Conservation (phyloP, 371 early-diverging fungal genomes). For the Syncephalastrum racemosum region DNA sequence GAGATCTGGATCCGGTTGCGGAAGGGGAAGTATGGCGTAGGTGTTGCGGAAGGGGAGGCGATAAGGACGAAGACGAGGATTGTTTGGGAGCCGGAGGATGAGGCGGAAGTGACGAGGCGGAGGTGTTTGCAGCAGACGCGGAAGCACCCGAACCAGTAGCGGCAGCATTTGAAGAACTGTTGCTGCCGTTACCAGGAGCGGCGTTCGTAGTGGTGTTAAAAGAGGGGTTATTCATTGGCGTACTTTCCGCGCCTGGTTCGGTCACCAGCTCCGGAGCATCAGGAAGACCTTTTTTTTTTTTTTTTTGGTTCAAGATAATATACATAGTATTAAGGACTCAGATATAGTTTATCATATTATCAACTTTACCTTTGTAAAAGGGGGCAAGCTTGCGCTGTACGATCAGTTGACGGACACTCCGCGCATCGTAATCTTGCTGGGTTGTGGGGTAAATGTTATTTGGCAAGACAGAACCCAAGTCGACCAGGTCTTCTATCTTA, state of each 20-base stretch:
- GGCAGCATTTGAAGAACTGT: not conserved
- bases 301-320: too few species aligned
- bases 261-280: constrained; percentile 41
- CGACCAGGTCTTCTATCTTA: constrained; percentile 60
- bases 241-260: constrained; percentile 1
- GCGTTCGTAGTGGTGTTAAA: constrained; percentile 21
- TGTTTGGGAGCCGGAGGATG: constrained; percentile 4
- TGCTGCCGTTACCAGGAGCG: constrained; percentile 14
- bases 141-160: not conserved
- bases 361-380: constrained; percentile 80
- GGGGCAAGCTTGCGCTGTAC: constrained; percentile 77
- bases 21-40: not conserved
- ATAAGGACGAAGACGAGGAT: not conserved
- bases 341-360: constrained; percentile 17
- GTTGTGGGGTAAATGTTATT: constrained; percentile 71
- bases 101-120: not conserved
- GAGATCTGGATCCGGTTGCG: not conserved
- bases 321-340: too few species aligned
- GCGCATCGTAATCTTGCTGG: constrained; percentile 77
- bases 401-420: constrained; percentile 77
- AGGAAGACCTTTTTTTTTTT: constrained; percentile 26
- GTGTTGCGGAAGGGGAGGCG: constrained; percentile 12
- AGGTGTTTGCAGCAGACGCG: constrained; percentile 5
- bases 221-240: constrained; percentile 11
- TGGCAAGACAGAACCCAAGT: constrained; percentile 70